Percentiles rank a stretch among this genome's conserved stretches.
Evolutionary conservation across 306 rosid species (phyloP).

Genomic region (Malus sylvestris): DNA sequence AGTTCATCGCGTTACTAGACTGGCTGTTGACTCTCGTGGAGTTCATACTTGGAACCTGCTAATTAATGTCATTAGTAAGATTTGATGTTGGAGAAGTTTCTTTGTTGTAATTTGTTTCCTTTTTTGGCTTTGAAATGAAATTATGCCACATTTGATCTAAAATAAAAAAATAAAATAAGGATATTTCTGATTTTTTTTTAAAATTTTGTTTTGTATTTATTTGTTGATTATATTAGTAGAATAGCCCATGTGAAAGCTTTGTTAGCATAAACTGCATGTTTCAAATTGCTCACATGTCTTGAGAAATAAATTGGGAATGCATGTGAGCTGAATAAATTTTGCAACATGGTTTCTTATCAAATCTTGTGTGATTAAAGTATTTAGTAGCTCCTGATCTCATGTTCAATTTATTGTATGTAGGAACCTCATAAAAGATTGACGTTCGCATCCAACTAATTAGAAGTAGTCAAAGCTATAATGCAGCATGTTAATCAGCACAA

Average conservation of each 20-base stretch:
- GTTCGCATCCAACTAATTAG: slow-evolving; percentile 20
- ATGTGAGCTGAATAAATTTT: neutral
- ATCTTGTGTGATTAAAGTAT: neutral
- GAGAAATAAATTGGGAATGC: neutral
- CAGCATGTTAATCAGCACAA: slow-evolving; percentile 3
- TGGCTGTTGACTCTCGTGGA: neutral
- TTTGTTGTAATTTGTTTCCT: neutral
- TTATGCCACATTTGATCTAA: neutral
- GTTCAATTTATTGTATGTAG: slow-evolving; percentile 8
- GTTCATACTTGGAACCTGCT: neutral
- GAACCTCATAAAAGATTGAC: slow-evolving; percentile 15
- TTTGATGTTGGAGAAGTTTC: neutral
- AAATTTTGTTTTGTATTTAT: too few relatives aligned
- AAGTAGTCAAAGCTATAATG: slow-evolving; percentile 29
- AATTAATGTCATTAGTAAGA: neutral
- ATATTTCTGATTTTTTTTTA: neutral
- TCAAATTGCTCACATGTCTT: neutral
- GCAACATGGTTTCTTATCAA: neutral
- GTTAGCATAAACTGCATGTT: neutral
- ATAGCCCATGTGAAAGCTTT: neutral
- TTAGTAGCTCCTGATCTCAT: neutral
- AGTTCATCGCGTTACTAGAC: neutral
- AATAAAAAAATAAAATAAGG: neutral
- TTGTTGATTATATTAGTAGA: neutral
- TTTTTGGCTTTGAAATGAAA: neutral